Evolutionary conservation across 352 stramenopile genomes (phyloP).

Genomic region (Pythium rhizo-oryzae): DNA sequence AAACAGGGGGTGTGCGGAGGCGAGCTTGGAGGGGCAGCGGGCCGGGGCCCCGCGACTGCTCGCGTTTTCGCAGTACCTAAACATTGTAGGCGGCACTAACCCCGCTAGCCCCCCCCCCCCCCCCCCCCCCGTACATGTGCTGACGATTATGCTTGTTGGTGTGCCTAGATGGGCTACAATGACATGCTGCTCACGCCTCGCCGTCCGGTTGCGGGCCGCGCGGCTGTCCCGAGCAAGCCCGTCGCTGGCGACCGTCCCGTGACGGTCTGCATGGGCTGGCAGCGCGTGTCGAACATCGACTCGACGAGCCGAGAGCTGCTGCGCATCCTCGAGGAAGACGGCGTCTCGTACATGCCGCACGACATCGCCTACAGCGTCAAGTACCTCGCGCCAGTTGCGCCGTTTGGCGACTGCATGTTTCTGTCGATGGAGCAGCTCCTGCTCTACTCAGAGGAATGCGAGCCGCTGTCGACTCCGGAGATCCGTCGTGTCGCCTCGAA

Average conservation of each 20-base stretch:
- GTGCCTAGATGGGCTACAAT: slow-evolving; percentile 49
- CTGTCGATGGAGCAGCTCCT: slow-evolving; percentile 87
- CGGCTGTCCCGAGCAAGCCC: slow-evolving; percentile 62
- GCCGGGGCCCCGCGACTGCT: slow-evolving; percentile 56
- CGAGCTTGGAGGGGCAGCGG: slow-evolving; percentile 72
- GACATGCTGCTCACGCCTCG: slow-evolving; percentile 68
- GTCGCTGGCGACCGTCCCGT: slow-evolving; percentile 71
- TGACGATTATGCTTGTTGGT: slow-evolving; percentile 6
- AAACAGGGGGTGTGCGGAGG: slow-evolving; percentile 82
- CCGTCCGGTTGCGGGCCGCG: slow-evolving; percentile 46
- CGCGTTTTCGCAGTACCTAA: slow-evolving; percentile 85
- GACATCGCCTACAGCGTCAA: slow-evolving; percentile 90
- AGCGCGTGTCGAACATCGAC: slow-evolving; percentile 76
- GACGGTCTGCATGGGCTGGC: slow-evolving; percentile 87
- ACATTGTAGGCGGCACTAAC: slow-evolving; percentile 47
- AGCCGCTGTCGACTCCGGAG: slow-evolving; percentile 63
- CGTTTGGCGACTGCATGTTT: slow-evolving; percentile 88
- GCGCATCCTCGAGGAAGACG: slow-evolving; percentile 80
- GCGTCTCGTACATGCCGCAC: slow-evolving; percentile 84
- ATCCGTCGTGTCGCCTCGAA: slow-evolving; percentile 79
- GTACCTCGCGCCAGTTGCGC: slow-evolving; percentile 79
- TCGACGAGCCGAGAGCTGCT: slow-evolving; percentile 73
- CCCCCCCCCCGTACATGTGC: not conserved
- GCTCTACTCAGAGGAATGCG: slow-evolving; percentile 85
- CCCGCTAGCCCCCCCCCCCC: not conserved